Conservation (phyloP, 345 rosid genomes). For the Salix exigua region DNA sequence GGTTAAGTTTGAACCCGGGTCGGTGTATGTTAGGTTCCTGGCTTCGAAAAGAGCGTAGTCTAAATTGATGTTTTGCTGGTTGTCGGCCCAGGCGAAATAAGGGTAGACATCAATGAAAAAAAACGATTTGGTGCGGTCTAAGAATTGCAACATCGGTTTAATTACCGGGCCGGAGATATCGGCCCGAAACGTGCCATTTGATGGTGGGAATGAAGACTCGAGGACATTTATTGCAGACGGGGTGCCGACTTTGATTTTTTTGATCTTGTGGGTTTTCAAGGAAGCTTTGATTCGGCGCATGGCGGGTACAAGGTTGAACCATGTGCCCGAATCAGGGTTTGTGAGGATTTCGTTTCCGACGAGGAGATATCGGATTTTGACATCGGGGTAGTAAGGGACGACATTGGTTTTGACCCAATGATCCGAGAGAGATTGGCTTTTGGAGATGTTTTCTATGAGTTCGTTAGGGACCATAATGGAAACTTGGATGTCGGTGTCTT, state of each 20-base stretch:
- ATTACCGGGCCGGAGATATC: slow-evolving; percentile 56
- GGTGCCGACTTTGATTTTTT: slow-evolving; percentile 76
- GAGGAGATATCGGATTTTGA: slow-evolving; percentile 80
- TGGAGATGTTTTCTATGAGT: slow-evolving; percentile 45
- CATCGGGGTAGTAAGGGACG: slow-evolving; percentile 46
- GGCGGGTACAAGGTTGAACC: slow-evolving; percentile 69
- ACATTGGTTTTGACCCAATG: slow-evolving; percentile 58
- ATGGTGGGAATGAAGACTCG: slow-evolving; percentile 72
- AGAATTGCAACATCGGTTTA: slow-evolving; percentile 72
- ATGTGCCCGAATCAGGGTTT: slow-evolving; percentile 31
- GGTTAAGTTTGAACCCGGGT: slow-evolving; percentile 56
- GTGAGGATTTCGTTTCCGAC: slow-evolving; percentile 84
- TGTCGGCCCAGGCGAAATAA: slow-evolving; percentile 67
- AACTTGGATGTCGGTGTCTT: slow-evolving; percentile 49
- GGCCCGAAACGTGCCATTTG: slow-evolving; percentile 68
- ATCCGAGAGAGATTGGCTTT: slow-evolving; percentile 44
- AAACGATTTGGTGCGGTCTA: slow-evolving; percentile 85
- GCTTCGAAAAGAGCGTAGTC: slow-evolving; percentile 65
- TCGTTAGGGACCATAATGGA: slow-evolving; percentile 70
- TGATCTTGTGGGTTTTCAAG: slow-evolving; percentile 35
- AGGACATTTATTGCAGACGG: slow-evolving; percentile 68
- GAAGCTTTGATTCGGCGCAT: slow-evolving; percentile 68
- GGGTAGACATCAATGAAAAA: slow-evolving; percentile 80
- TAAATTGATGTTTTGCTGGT: slow-evolving; percentile 52
- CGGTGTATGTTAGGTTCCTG: slow-evolving; percentile 48